Base-by-base conservation (phyloP, 2,329 filamentous ascomycete species). In the Colletotrichum tofieldiae region DNA sequence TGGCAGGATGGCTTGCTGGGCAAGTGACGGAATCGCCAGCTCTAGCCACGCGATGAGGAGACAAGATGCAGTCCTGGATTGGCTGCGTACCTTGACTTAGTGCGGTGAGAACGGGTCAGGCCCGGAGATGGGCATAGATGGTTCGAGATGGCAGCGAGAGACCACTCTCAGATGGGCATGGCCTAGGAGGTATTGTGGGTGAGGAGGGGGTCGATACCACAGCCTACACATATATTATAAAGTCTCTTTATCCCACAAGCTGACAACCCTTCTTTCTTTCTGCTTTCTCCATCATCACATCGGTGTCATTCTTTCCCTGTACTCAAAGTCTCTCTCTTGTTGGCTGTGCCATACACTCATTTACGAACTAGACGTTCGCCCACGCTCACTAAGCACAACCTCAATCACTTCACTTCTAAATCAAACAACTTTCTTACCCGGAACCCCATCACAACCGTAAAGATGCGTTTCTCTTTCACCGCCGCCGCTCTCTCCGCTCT, bases 381-480 rank as follows among this genome's bases (percentile, higher is more conserved):
- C 65, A 70, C 65, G 59, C 65, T 72, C 65, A 64, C 70, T 69
- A 65, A 65, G 70, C 70, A 72, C 59, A 72, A 70, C 65, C 65
- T 72, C 47, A 26, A 64, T 35, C 49, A 61, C 63, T 67, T 72
- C 70, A 49, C 59, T 72, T 69, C 70, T 60, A 43, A 66, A 26
- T n/a, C 52, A 55, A 56, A 54, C 56, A 63, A 41, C 23, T 47
- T 39, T 45, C 49, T 58, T 58, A 11, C 20, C 51, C 26, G 11
- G 26, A 55, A 55, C n/a, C 39, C 18, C 49, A 47, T 39, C 58
- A 55, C 26, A 49, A 56, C 39, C 41, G 56, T 73, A 78, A 82
- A 77, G 51, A 84, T 84, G 82, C 81, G 77, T 76, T 80, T 80
- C 77, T 73, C 77, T 56, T 49, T 64, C 70, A 72, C 70, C 43